Percentiles rank a stretch among this genome's conserved stretches.
phyloP scores from a whole-genome alignment of 495 filamentous ascomycete genomes.

The Penicillium angulare region DNA sequence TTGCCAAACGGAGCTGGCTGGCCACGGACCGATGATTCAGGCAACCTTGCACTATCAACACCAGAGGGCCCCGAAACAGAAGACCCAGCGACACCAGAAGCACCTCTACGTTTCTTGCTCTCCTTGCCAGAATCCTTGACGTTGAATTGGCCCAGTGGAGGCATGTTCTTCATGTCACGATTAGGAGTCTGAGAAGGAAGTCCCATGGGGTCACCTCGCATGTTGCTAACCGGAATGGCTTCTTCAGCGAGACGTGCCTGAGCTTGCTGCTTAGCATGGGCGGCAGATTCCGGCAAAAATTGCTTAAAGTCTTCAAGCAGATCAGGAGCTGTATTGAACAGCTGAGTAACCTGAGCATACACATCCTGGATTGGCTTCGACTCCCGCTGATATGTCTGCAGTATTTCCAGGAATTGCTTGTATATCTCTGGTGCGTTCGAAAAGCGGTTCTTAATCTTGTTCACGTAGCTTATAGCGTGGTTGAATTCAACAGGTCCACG shows the following conservation, averaged over 20 bases:
- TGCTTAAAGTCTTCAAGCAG: constrained; percentile 98
- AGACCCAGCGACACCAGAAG: constrained; percentile 29
- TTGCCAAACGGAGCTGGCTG: constrained; percentile 38
- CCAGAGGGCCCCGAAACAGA: constrained; percentile 32
- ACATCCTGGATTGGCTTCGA: constrained; percentile 99
- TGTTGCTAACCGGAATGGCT: constrained; percentile 57
- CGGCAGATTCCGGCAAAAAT: constrained; percentile 94
- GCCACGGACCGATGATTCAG: constrained; percentile 32
- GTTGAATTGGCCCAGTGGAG: constrained; percentile 93
- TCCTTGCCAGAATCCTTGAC: constrained; percentile 65
- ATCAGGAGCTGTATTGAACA: constrained; percentile 94
- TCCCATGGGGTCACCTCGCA: constrained; percentile 51
- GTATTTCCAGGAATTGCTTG: constrained; percentile 97
- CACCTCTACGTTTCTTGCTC: constrained; percentile 73
- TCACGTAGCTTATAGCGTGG: constrained; percentile 99
- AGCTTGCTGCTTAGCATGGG: constrained; percentile 75
- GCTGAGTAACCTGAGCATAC: constrained; percentile 91
- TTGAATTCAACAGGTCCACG: constrained; percentile 98
- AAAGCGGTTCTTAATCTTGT: constrained; percentile 99
- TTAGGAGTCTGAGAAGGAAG: constrained; percentile 49
- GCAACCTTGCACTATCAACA: constrained; percentile 36
- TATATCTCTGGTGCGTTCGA: constrained; percentile 95
- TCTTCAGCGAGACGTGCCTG: constrained; percentile 64
- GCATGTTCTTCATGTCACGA: constrained; percentile 67
- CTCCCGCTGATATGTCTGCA: constrained; percentile 98